Percentiles rank a stretch among this genome's conserved stretches.
These are phyloP conservation scores for Thalassiosira livingstoniorum DNA, from an alignment of 352 stramenopile genomes.

Conservation along the genomic window DNA sequence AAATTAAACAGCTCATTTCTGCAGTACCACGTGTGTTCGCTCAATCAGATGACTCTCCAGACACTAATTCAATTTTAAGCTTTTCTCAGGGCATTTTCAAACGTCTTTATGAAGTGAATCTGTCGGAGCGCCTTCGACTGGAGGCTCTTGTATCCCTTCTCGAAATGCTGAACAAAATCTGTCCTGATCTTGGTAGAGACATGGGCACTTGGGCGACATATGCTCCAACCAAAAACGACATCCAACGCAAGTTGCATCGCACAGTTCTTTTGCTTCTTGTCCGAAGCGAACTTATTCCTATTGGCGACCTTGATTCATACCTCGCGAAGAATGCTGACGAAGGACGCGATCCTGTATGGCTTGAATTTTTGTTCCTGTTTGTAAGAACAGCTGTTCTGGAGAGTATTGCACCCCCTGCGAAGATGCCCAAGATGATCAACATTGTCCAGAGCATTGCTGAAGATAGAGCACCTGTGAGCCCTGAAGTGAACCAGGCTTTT, in stretches of 20 bases:
- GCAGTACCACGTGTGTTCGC: constrained; percentile 77
- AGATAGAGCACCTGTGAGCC: constrained; percentile 68
- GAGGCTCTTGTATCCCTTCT: constrained; percentile 95
- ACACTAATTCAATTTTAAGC: constrained; percentile 92
- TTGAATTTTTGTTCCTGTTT: constrained; percentile 97
- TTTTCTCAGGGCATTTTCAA: constrained; percentile 97
- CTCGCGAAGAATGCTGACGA: constrained; percentile 94
- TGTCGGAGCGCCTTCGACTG: constrained; percentile 92
- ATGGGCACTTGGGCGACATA: constrained; percentile 94
- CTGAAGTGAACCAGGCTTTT: constrained; percentile 73
- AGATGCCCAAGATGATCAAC: constrained; percentile 94
- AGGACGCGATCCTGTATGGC: constrained; percentile 91
- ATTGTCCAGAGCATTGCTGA: constrained; percentile 87
- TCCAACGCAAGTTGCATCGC: constrained; percentile 95
- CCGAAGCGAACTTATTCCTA: constrained; percentile 91
- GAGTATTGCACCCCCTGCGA: constrained; percentile 90
- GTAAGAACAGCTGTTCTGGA: constrained; percentile 92
- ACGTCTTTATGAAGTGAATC: constrained; percentile 92
- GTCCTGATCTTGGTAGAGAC: constrained; percentile 93
- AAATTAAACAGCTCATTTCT: constrained; percentile 84
- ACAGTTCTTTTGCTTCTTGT: constrained; percentile 95
- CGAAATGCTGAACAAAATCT: constrained; percentile 92
- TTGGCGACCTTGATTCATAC: constrained; percentile 94
- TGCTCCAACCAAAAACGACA: constrained; percentile 90
- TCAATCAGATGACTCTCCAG: constrained; percentile 54